Conservation (phyloP, 225 moss, liverwort and hornwort genomes). For the Polytrichum commune region DNA sequence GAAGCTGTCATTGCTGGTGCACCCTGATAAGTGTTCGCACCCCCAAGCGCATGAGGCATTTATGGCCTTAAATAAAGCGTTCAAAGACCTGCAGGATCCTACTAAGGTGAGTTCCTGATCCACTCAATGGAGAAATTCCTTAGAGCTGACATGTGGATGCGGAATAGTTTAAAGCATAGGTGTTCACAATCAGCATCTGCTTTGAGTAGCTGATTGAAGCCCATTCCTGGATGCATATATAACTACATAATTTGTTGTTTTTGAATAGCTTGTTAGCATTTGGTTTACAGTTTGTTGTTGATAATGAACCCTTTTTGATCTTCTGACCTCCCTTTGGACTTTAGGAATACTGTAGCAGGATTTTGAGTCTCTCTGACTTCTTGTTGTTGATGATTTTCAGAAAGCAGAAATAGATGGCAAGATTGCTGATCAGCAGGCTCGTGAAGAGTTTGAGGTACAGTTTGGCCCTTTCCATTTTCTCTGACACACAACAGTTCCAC, state of each 20-base stretch:
- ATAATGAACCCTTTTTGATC: background rate
- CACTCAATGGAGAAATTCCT: no score
- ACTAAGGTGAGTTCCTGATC: conserved; percentile 44
- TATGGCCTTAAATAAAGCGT: conserved; percentile 89
- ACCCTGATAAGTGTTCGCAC: conserved; percentile 95
- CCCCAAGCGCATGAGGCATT: conserved; percentile 97
- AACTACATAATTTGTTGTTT: no score
- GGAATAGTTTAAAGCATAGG: no score
- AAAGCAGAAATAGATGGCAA: conserved; percentile 82
- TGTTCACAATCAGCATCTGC: no score
- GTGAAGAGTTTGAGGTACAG: conserved; percentile 77
- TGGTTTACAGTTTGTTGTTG: background rate
- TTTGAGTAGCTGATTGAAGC: no score
- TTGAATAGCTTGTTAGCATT: no score
- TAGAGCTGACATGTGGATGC: no score
- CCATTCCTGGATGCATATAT: no score
- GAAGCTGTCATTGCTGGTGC: conserved; percentile 91
- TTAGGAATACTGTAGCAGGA: background rate
- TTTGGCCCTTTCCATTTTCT: background rate
- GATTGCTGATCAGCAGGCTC: conserved; percentile 69
- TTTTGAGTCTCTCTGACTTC: background rate
- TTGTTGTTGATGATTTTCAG: conserved; percentile 31
- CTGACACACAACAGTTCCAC: no score
- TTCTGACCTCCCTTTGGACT: background rate
- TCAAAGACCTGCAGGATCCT: conserved; percentile 96